A percentile compares a stretch with the other conserved stretches of the same genome.
phyloP scores from a whole-genome alignment of 352 stramenopile genomes.

The Globisporangium megalacanthum region DNA sequence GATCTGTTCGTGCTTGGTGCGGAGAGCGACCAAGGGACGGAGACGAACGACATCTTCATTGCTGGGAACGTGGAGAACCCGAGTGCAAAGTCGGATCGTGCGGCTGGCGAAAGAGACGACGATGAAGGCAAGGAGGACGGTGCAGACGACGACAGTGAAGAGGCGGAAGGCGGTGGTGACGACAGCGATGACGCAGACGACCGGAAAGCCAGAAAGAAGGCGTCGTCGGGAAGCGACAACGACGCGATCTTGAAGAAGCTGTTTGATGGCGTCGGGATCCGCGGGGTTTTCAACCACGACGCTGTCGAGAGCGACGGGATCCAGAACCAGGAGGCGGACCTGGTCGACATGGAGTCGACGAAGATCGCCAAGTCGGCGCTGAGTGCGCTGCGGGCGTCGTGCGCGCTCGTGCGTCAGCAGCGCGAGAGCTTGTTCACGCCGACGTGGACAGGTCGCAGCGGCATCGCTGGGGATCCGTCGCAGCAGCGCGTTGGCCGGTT shows the following conservation, averaged over 20 bases:
- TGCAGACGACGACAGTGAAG: background rate
- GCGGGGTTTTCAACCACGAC: conserved; percentile 94
- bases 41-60: conserved; percentile 92
- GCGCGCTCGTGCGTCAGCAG: conserved; percentile 62
- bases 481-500: conserved; percentile 36
- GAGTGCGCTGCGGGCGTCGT: conserved; percentile 76
- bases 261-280: conserved; percentile 89
- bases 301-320: conserved; percentile 86
- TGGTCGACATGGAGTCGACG: conserved; percentile 91
- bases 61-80: conserved; percentile 78
- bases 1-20: conserved; percentile 94
- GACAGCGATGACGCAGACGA: background rate
- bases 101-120: conserved; percentile 19
- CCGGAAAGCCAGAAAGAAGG: background rate
- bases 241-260: conserved; percentile 87
- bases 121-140: conserved; percentile 18
- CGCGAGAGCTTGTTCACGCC: conserved; percentile 56
- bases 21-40: conserved; percentile 58
- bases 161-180: background rate
- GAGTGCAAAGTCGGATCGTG: background rate
- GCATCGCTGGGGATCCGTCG: conserved; percentile 56
- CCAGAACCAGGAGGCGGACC: conserved; percentile 84
- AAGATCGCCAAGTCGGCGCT: conserved; percentile 87
- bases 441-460: conserved; percentile 73
- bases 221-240: conserved; percentile 48